Evolutionary conservation across 345 rosid species (phyloP), one percentile per base, ranked within the genome.

Genomic region (Xanthoceras sorbifolium): DNA sequence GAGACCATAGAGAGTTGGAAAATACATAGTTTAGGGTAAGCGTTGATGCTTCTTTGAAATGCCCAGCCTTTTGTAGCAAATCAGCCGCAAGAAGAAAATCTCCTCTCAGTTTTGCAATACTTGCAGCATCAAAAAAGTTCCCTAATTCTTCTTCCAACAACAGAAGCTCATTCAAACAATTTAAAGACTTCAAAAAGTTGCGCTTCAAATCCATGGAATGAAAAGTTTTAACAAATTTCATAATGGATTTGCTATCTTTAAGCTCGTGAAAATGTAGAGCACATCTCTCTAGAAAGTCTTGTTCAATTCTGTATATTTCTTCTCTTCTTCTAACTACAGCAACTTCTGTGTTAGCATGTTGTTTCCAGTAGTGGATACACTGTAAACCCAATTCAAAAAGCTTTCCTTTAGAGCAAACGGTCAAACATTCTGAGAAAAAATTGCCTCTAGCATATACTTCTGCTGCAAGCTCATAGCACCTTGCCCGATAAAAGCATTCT

Each of bases 1-100:
- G 34, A 28, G 69, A 67, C 91, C 89, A 88, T 4, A 88, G 82
- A 62, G 91, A 86, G 70, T 32, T 75, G 18, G 72, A 81, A 57
- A 84, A 22, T 15, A 86, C 78, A 72, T 64, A 78, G 78, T 78
- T 74, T 3, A 88, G 75, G 55, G 80, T 62, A 22, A 79, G 80
- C 64, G 42, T 48, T 0, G 86, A 57, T 29, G 91, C 84, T 31
- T 84, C 83, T 23, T 72, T 79, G 61, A 72, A 79, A 32, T 71
- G 42, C 8, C 79, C 74, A 17, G 83, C 81, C 75, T 78, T 83
- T 20, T 75, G 83, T 9, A 83, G 85, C 34, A 84, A 38, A 78
- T 81, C 81, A 70, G 82, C 86, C 64, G 71, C 83, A 31, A 32
- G 80, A 17, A 80, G 61, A 67, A 81, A 20, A 22, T 88, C 82